A percentile compares a stretch with the other conserved stretches of the same genome.
phyloP scores from a whole-genome alignment of 768 basidiomycete genomes.

The Rhizopogon roseolus region DNA sequence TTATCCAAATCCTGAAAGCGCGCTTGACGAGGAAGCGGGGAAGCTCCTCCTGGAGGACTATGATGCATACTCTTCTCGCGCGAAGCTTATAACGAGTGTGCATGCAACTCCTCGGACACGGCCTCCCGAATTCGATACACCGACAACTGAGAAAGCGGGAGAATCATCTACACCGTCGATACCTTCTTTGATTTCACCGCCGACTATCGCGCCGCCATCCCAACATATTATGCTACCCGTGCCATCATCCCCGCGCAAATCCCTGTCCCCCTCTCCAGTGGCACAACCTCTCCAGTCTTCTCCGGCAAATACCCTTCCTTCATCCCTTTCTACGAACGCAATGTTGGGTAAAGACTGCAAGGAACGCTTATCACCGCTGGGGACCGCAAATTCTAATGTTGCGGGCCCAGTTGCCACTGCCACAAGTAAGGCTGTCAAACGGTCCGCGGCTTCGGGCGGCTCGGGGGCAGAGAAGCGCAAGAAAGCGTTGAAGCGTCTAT shows the following conservation, averaged over 20 bases:
- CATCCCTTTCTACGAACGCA: conserved; percentile 30
- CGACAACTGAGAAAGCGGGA: conserved; percentile 26
- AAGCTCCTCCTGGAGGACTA: conserved; percentile 90
- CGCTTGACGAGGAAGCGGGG: conserved; percentile 93
- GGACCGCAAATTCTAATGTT: conserved; percentile 69
- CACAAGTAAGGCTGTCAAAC: conserved; percentile 61
- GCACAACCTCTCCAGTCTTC: conserved; percentile 32
- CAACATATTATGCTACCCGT: conserved; percentile 23
- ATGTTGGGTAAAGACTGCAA: conserved; percentile 32
- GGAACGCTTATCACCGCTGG: conserved; percentile 66
- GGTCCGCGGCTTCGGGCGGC: conserved; percentile 49
- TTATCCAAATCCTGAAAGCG: conserved; percentile 95
- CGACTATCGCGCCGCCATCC: conserved; percentile 15
- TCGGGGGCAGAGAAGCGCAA: conserved; percentile 78
- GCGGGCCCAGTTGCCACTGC: conserved; percentile 30
- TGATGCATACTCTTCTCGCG: conserved; percentile 80
- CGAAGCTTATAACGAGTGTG: conserved; percentile 84
- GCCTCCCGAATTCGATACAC: conserved; percentile 67
- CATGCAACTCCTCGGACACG: conserved; percentile 80
- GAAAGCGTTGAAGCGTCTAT: conserved; percentile 82
- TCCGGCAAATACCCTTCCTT: conserved; percentile 36
- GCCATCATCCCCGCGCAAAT: conserved; percentile 37
- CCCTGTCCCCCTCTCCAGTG: conserved; percentile 36
- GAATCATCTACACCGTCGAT: conserved; percentile 3
- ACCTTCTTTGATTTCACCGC: conserved; percentile 9